phyloP scores from a whole-genome alignment of 75 land plant species.

The Selaginella moellendorffii region DNA sequence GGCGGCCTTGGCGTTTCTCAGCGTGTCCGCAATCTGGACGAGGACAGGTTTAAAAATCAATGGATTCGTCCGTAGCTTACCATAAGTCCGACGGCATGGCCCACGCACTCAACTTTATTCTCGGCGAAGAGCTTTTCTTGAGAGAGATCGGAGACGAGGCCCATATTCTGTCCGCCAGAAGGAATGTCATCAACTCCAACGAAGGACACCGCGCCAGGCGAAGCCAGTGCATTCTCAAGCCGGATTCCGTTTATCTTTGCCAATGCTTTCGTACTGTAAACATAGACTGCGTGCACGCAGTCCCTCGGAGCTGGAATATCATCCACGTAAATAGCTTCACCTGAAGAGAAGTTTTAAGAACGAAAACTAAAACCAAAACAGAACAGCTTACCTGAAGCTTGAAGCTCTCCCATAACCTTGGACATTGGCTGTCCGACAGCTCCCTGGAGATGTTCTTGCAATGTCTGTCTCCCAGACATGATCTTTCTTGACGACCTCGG shows the following conservation, averaged over 20 bases:
- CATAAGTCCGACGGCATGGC: slow-evolving; percentile 65
- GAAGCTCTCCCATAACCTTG: slow-evolving; percentile 44
- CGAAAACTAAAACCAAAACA: too few species aligned
- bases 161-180: slow-evolving; percentile 44
- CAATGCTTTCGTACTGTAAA: slow-evolving; percentile 22
- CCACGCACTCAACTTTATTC: slow-evolving; percentile 40
- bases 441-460: not conserved
- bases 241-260: slow-evolving; percentile 46
- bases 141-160: slow-evolving; percentile 28
- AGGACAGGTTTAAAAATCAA: too few species aligned
- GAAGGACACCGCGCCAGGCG: slow-evolving; percentile 27
- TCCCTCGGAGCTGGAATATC: slow-evolving; percentile 13
- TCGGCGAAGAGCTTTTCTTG: slow-evolving; percentile 43
- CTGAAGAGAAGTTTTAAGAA: too few species aligned
- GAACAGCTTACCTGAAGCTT: slow-evolving; percentile 83
- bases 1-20: slow-evolving; percentile 54
- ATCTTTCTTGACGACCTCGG: too few species aligned
- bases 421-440: slow-evolving; percentile 44
- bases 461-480: not conserved
- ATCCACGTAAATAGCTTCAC: not conserved
- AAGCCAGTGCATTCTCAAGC: slow-evolving; percentile 22
- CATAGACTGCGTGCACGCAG: not conserved
- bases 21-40: slow-evolving; percentile 79
- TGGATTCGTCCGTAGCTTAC: too few species aligned
- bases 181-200: slow-evolving; percentile 63